Conservation (phyloP, 139 green algal genomes). For the Eudorina sp. region DNA sequence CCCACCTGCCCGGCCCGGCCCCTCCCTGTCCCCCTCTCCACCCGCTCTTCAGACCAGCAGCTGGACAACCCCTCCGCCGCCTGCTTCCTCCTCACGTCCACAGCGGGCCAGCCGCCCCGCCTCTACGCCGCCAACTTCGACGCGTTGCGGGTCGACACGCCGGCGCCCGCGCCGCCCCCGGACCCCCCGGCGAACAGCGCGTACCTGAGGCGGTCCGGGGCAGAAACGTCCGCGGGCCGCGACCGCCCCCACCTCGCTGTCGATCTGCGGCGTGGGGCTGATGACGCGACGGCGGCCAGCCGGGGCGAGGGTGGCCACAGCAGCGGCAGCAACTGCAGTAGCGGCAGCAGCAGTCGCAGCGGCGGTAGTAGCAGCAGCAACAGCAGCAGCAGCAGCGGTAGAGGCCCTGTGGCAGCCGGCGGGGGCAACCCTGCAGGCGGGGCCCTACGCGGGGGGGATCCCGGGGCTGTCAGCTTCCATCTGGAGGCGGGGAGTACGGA, state of each 20-base stretch:
- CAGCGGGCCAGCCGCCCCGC: neutral
- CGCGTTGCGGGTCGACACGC: neutral
- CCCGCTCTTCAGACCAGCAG: neutral
- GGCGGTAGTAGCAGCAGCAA: neutral
- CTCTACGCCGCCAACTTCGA: constrained; percentile 4
- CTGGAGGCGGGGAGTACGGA: neutral
- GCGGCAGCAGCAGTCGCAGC: too few species aligned
- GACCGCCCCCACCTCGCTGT: too few species aligned
- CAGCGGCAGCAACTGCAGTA: too few species aligned
- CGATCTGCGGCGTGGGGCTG: too few species aligned
- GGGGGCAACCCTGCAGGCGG: neutral
- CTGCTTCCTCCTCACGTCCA: constrained; percentile 17
- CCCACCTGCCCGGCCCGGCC: too few species aligned
- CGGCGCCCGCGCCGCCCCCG: neutral
- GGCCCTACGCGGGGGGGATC: too few species aligned
- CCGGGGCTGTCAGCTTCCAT: neutral
- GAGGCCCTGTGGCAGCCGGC: neutral
- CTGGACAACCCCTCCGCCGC: neutral
- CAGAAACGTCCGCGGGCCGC: too few species aligned
- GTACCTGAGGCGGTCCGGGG: too few species aligned
- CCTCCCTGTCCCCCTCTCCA: too few species aligned
- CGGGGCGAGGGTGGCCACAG: too few species aligned
- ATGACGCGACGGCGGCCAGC: too few species aligned
- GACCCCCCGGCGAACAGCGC: neutral
- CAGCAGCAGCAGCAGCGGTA: neutral